Evolutionary conservation across 371 early-diverging fungal genomes (phyloP), one percentile per base, ranked within the genome.

Genomic region (Syncephalis plumigaleata): DNA sequence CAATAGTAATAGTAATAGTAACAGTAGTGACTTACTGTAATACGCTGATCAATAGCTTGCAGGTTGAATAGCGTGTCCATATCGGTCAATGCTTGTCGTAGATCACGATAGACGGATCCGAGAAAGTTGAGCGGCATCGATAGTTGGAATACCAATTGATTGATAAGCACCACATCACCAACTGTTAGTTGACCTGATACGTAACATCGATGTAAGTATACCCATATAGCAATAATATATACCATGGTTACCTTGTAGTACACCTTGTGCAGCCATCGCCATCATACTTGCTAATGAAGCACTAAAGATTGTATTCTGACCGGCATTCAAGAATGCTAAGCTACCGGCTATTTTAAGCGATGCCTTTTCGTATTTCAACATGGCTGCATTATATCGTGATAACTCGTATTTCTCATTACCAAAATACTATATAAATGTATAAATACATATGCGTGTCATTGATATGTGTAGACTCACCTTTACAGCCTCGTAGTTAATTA

Each of bases 121-220:
- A 96, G 62, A 60, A 95, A 96, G 68, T 93, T 92, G 39, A 95
- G 73, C 15, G 95, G 95, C 63, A 92, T 67, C 0, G 89, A 85
- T 3, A 91, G 67, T 55, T 91, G 91, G 57, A 95, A 94, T 17
- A 96, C 84, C 18, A 93, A 76, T 18, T 91, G 91, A 53, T 94
- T 93, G 48, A 95, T 77, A 90, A 96, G 85, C 18, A 96, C 97
- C 1, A 96, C 72, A 61, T 96, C 97, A 39, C 97, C 97, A 11
- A 95, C 81, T 1, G 89, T 92, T 75, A 92, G 70, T 1, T 77
- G 67, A 38, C 71, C 73, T 58, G 20, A 17, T 9, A 25, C 37
- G 1, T 23, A 44, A 21, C 23, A 9, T 36, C n/a, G n/a, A n/a
- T n/a, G n/a, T n/a, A n/a, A n/a, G n/a, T n/a, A n/a, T n/a, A n/a